A percentile compares a stretch with the other conserved stretches of the same genome.
Evolutionary conservation across 345 rosid species (phyloP).

Genomic region (Schrenkiella parvula): DNA sequence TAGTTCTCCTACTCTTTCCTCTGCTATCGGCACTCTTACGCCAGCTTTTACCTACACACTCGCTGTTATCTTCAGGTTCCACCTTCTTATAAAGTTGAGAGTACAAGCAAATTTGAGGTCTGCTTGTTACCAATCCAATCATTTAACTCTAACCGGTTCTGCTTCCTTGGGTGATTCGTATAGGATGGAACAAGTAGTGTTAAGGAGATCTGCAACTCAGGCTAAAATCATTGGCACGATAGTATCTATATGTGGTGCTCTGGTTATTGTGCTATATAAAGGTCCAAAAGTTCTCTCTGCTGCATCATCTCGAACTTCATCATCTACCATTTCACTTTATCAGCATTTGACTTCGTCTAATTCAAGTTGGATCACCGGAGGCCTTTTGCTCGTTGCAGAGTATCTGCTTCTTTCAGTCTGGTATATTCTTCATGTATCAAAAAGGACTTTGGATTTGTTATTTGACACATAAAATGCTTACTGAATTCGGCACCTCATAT

Average conservation of each 20-base stretch:
- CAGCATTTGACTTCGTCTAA: slow-evolving; percentile 7
- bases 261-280: slow-evolving; percentile 23
- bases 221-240: slow-evolving; percentile 32
- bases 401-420: slow-evolving; percentile 17
- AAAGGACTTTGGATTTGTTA: background rate
- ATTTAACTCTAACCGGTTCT: background rate
- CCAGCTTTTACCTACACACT: slow-evolving; percentile 41
- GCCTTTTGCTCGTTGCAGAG: slow-evolving; percentile 13
- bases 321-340: background rate
- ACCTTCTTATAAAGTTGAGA: no score
- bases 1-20: slow-evolving; percentile 45
- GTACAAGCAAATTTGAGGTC: no score
- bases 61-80: slow-evolving; percentile 13
- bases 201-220: slow-evolving; percentile 24
- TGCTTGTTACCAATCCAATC: background rate
- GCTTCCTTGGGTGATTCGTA: background rate
- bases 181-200: slow-evolving; percentile 27
- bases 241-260: slow-evolving; percentile 34
- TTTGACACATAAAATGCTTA: background rate
- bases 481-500: background rate
- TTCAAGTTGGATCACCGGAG: slow-evolving; percentile 29
- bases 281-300: slow-evolving; percentile 16
- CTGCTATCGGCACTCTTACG: slow-evolving; percentile 41
- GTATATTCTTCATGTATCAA: slow-evolving; percentile 27
- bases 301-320: background rate